These are phyloP conservation scores for Hypoxylon sp. DNA, from an alignment of 2,329 filamentous ascomycete genomes.

Conservation along the genomic window DNA sequence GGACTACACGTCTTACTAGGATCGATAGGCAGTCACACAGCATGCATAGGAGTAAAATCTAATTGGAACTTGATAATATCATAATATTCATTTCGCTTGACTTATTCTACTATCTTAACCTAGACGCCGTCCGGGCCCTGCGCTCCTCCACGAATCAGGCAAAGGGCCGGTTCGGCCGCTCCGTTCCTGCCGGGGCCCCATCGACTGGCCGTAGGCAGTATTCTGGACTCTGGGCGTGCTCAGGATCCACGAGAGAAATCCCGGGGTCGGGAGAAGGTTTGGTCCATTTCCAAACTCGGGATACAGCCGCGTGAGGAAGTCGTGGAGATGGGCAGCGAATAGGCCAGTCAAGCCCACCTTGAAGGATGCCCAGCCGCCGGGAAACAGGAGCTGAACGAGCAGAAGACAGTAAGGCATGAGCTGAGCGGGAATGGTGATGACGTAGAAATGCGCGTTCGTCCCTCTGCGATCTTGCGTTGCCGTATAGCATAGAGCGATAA, in stretches of 20 bases:
- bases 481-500: slow-evolving; percentile 83
- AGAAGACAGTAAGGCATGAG: slow-evolving; percentile 84
- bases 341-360: slow-evolving; percentile 78
- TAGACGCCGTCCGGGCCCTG: slow-evolving; percentile 69
- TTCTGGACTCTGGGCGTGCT: slow-evolving; percentile 56
- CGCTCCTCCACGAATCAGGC: slow-evolving; percentile 69
- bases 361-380: slow-evolving; percentile 61
- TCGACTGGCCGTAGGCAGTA: slow-evolving; percentile 71
- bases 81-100: neutral
- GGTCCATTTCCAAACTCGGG: slow-evolving; percentile 86
- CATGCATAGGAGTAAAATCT: neutral
- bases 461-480: slow-evolving; percentile 86
- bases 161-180: slow-evolving; percentile 57
- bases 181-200: slow-evolving; percentile 46
- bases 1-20: neutral
- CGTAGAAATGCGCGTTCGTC: slow-evolving; percentile 77
- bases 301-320: slow-evolving; percentile 88
- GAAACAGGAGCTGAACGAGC: slow-evolving; percentile 72
- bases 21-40: neutral
- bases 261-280: slow-evolving; percentile 78
- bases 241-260: slow-evolving; percentile 73
- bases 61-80: neutral
- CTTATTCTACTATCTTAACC: slow-evolving; percentile 50
- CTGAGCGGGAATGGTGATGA: slow-evolving; percentile 84
- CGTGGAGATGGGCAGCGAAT: slow-evolving; percentile 85